Conservation (phyloP, 176 grass and related monocot species). For the Bolboschoenus planiculmis region DNA sequence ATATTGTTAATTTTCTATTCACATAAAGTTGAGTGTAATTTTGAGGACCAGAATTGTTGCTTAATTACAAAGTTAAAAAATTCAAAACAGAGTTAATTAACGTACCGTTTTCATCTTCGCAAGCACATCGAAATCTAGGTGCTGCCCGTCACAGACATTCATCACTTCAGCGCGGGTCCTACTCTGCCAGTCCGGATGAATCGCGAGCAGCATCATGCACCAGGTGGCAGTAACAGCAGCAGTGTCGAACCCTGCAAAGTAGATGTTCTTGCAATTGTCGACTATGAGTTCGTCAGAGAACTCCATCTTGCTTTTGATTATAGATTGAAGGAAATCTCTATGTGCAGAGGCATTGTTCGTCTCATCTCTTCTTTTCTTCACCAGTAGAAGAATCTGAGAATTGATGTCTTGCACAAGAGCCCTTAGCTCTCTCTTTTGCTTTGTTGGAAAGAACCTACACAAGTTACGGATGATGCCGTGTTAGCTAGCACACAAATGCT, state of each 20-base stretch:
- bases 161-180: conserved; percentile 26
- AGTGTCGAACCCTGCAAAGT: conserved; percentile 53
- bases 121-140: conserved; percentile 16
- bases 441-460: conserved; percentile 28
- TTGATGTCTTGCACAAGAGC: conserved; percentile 28
- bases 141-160: conserved; percentile 11
- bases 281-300: conserved; percentile 34
- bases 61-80: background rate
- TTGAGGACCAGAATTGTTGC: background rate
- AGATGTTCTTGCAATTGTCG: conserved; percentile 58
- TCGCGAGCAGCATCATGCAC: conserved; percentile 48
- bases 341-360: background rate
- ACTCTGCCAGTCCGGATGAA: conserved; percentile 40
- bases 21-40: no score
- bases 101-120: conserved; percentile 42
- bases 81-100: background rate
- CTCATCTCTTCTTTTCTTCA: conserved; percentile 14
- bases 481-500: background rate
- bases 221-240: conserved; percentile 30
- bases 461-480: background rate
- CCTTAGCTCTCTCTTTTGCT: conserved; percentile 20
- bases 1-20: no score
- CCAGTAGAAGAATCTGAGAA: conserved; percentile 30
- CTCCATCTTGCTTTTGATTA: conserved; percentile 22
- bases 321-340: conserved; percentile 18